phyloP scores from a whole-genome alignment of 2,329 filamentous ascomycete genomes.

The Fusarium domesticum region DNA sequence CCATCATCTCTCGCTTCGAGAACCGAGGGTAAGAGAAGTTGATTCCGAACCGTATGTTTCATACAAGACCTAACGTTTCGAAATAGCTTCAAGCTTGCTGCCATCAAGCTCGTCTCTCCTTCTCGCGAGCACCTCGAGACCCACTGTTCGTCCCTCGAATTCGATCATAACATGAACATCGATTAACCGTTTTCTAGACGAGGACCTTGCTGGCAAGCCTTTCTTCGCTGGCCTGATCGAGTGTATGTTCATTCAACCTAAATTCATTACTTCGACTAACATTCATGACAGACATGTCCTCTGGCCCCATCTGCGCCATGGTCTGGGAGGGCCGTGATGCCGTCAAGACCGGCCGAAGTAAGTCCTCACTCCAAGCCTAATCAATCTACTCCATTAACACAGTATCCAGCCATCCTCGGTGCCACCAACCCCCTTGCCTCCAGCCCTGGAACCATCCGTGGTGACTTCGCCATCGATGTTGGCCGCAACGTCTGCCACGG shows the following conservation, averaged over 20 bases:
- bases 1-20: conserved; percentile 99
- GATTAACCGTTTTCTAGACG: conserved; percentile 51
- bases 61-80: conserved; percentile 10
- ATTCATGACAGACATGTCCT: conserved; percentile 74
- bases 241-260: conserved; percentile 57
- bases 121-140: conserved; percentile 94
- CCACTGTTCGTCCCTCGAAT: conserved; percentile 63
- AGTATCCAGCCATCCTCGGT: conserved; percentile 72
- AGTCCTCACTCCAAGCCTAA: conserved; percentile 32
- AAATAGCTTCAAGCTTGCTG: conserved; percentile 89
- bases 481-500: conserved; percentile 99
- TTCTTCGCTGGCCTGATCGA: conserved; percentile 95
- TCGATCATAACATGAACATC: conserved; percentile 18
- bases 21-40: conserved; percentile 68
- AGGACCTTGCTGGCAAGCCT: conserved; percentile 86
- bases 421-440: conserved; percentile 98
- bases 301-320: conserved; percentile 97
- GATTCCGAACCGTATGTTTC: conserved; percentile 14
- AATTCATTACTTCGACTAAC: conserved; percentile 8
- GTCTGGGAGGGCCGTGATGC: conserved; percentile 99
- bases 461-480: conserved; percentile 74
- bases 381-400: conserved; percentile 15
- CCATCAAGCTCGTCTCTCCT: conserved; percentile 91
- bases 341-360: conserved; percentile 96
- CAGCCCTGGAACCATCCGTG: conserved; percentile 95